phyloP scores from a whole-genome alignment of 2,329 filamentous ascomycete species.

The Claviceps sorghi region DNA sequence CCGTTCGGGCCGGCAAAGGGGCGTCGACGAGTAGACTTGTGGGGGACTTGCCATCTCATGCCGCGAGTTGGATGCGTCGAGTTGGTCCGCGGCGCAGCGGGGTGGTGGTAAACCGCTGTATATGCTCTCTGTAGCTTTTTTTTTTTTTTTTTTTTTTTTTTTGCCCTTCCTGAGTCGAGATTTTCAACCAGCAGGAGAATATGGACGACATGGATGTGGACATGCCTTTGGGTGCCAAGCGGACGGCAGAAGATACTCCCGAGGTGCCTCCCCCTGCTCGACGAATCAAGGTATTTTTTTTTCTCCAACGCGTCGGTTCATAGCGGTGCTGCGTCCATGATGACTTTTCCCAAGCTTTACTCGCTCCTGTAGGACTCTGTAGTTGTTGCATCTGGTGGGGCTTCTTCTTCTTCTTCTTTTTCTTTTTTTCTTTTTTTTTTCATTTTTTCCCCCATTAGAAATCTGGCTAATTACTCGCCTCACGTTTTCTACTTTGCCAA shows the following conservation, averaged over 20 bases:
- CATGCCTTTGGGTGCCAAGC: constrained; percentile 27
- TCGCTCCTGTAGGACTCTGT: background rate
- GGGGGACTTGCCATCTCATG: background rate
- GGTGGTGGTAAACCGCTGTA: background rate
- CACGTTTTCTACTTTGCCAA: background rate
- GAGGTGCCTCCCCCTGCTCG: constrained; percentile 27
- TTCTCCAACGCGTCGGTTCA: no score
- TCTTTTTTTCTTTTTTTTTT: no score
- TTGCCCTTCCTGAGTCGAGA: background rate
- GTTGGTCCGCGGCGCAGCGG: background rate
- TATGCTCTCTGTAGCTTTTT: background rate
- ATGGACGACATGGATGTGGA: constrained; percentile 31
- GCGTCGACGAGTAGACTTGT: background rate
- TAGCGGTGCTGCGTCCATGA: background rate
- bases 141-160: background rate
- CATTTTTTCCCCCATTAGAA: background rate
- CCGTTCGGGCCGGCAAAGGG: no score
- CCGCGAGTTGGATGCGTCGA: background rate
- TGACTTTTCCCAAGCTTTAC: background rate
- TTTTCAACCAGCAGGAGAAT: background rate
- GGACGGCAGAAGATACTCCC: constrained; percentile 29
- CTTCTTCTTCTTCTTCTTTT: background rate
- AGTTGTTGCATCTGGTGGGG: background rate
- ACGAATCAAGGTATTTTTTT: constrained; percentile 30
- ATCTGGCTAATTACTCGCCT: background rate